phyloP scores from a whole-genome alignment of 140 eudicot genomes.

The Flaveria floridana region DNA sequence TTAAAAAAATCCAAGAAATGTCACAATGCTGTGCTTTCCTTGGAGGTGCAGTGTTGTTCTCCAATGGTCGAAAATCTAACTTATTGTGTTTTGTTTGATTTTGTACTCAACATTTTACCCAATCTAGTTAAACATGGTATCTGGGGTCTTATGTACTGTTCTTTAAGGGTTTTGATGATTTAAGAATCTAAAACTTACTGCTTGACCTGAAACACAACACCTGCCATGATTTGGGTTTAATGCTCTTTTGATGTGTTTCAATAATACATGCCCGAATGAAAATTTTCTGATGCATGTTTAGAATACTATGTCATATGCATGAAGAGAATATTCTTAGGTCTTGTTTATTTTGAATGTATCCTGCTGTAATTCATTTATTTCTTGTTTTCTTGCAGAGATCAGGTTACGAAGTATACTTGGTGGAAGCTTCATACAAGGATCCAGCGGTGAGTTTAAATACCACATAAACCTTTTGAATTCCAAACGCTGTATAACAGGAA shows the following conservation, averaged over 20 bases:
- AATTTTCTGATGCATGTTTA: neutral
- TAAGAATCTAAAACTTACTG: neutral
- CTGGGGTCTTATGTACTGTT: neutral
- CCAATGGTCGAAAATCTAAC: constrained; percentile 1
- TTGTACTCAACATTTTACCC: neutral
- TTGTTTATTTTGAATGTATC: neutral
- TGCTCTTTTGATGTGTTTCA: neutral
- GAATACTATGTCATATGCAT: too few species aligned
- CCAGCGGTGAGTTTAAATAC: constrained; percentile 68
- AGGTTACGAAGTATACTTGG: constrained; percentile 88
- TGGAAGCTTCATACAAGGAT: constrained; percentile 94
- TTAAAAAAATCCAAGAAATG: neutral
- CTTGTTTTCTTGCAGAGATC: constrained; percentile 64
- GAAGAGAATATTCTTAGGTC: neutral
- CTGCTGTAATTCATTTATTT: constrained; percentile 31
- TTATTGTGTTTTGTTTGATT: neutral
- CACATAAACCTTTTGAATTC: constrained; percentile 1
- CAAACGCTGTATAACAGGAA: neutral
- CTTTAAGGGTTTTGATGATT: constrained; percentile 4
- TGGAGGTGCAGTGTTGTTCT: constrained; percentile 3
- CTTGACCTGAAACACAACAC: constrained; percentile 5
- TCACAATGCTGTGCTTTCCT: constrained; percentile 2
- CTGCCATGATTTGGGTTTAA: neutral
- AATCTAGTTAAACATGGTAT: neutral
- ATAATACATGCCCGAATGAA: constrained; percentile 4